These are phyloP conservation scores for Otatea glauca DNA, from an alignment of 176 grass and related monocot species.

Conservation along the genomic window DNA sequence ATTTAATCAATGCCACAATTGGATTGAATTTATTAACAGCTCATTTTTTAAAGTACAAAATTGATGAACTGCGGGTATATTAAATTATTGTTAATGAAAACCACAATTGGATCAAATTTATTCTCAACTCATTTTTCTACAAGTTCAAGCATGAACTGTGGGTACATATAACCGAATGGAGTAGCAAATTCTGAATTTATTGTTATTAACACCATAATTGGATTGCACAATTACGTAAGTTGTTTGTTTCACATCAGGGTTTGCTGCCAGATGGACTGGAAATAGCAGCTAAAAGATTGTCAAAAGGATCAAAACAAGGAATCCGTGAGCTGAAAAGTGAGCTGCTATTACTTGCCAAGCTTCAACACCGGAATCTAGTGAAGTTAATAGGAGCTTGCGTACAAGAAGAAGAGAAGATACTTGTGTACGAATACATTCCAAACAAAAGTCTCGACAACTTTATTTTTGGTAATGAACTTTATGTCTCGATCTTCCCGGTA, in stretches of 20 bases:
- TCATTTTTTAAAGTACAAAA: too few species aligned
- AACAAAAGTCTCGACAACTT: conserved; percentile 68
- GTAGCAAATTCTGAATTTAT: too few species aligned
- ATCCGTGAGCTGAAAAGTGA: conserved; percentile 57
- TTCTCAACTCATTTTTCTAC: background rate
- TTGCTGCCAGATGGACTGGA: conserved; percentile 45
- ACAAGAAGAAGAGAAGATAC: conserved; percentile 44
- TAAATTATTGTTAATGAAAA: background rate
- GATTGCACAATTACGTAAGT: too few species aligned
- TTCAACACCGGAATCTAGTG: conserved; percentile 66
- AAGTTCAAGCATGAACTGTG: background rate
- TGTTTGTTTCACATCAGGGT: conserved; percentile 4
- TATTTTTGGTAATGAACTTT: conserved; percentile 51
- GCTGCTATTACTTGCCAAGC: conserved; percentile 40
- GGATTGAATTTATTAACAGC: too few species aligned
- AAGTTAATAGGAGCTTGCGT: conserved; percentile 60
- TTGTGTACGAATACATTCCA: conserved; percentile 65
- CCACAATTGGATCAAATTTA: background rate
- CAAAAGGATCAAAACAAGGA: conserved; percentile 58
- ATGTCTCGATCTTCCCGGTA: background rate
- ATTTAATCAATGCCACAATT: too few species aligned
- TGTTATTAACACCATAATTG: too few species aligned
- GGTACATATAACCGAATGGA: background rate
- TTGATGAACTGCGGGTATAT: background rate
- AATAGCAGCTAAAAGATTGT: conserved; percentile 59